Conservation (phyloP, 2,329 filamentous ascomycete species). For the Calonectria hawksworthii region DNA sequence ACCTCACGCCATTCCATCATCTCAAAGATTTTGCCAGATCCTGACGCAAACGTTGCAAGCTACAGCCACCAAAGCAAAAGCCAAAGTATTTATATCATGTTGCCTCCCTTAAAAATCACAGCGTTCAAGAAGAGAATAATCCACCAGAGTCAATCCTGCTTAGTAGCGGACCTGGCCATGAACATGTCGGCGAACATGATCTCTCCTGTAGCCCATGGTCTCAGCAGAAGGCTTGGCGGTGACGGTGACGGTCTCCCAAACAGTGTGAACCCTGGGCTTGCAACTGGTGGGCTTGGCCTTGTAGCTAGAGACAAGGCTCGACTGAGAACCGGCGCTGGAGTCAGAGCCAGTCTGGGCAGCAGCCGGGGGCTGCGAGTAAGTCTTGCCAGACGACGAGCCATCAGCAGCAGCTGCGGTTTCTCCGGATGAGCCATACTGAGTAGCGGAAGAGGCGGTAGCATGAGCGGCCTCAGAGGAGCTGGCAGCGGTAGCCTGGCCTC, state of each 20-base stretch:
- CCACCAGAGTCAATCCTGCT: constrained; percentile 7
- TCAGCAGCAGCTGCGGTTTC: constrained; percentile 22
- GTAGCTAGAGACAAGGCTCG: constrained; percentile 34
- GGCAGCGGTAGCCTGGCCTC: not conserved
- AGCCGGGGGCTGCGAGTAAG: constrained; percentile 25
- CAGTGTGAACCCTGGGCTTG: constrained; percentile 51
- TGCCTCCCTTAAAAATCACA: not conserved
- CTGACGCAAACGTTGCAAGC: constrained; percentile 7
- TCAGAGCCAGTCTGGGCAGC: constrained; percentile 31
- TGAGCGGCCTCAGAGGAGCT: not conserved
- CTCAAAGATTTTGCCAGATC: constrained; percentile 22
- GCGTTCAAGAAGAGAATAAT: constrained; percentile 32
- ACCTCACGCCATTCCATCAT: constrained; percentile 13
- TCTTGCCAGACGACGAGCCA: constrained; percentile 21
- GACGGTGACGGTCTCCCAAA: constrained; percentile 63
- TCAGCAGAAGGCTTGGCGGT: constrained; percentile 46
- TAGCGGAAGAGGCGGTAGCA: constrained; percentile 27
- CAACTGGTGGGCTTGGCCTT: constrained; percentile 41
- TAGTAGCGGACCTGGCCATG: constrained; percentile 54
- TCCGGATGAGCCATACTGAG: constrained; percentile 25
- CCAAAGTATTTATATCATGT: not conserved
- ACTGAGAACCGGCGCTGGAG: constrained; percentile 35
- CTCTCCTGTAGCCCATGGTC: constrained; percentile 42
- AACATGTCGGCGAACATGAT: constrained; percentile 50
- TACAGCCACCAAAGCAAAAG: not conserved